A percentile compares a stretch with the other conserved stretches of the same genome.
phyloP scores from a whole-genome alignment of 257 asterid genomes.

The Solanum peruvianum region DNA sequence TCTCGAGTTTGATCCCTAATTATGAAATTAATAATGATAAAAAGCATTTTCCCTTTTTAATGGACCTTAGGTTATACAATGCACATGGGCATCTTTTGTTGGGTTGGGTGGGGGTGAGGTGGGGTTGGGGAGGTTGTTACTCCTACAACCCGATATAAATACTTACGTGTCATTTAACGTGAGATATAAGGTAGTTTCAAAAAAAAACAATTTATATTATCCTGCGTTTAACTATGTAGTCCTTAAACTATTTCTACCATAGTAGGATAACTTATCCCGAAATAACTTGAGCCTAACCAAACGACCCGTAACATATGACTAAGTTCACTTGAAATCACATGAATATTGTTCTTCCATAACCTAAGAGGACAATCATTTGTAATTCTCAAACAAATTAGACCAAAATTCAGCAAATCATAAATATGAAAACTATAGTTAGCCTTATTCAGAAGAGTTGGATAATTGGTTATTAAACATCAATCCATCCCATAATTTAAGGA shows the following conservation, averaged over 20 bases:
- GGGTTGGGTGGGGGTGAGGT: neutral
- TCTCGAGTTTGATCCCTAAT: fast-evolving
- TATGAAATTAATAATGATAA: no score
- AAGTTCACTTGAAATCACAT: neutral
- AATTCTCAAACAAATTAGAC: neutral
- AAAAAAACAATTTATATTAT: no score
- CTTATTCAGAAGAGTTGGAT: neutral
- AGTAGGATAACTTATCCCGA: neutral
- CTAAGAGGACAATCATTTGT: neutral
- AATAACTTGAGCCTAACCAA: no score
- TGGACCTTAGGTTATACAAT: no score
- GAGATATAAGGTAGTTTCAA: no score
- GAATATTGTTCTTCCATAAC: neutral
- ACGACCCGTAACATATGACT: neutral
- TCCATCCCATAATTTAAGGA: neutral
- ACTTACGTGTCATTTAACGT: fast-evolving
- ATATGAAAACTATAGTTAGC: neutral
- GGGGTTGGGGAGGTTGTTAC: neutral
- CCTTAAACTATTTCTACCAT: neutral
- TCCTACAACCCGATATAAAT: neutral
- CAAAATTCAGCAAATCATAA: neutral
- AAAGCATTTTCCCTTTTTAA: no score
- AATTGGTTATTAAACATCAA: neutral
- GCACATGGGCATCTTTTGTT: neutral
- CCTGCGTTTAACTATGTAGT: fast-evolving